These are phyloP conservation scores for Teratosphaeria zuluensis DNA, from an alignment of 2,329 filamentous ascomycete species.

Conservation along the genomic window DNA sequence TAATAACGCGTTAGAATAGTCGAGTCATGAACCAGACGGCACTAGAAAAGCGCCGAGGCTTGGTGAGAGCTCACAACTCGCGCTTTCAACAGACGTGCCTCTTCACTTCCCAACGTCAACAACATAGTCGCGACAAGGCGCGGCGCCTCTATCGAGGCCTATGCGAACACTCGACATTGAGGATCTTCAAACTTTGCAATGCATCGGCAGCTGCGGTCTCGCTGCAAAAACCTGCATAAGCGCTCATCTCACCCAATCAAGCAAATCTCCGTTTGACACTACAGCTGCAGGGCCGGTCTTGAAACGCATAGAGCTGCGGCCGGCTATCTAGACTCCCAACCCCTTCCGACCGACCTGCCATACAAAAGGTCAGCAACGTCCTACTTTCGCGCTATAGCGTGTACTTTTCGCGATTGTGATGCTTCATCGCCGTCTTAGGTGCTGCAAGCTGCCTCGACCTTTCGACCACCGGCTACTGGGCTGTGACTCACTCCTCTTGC, in stretches of 20 bases:
- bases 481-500: neutral
- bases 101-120: neutral
- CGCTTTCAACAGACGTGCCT: neutral
- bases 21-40: too few species aligned
- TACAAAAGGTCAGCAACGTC: slow-evolving; percentile 3
- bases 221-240: slow-evolving; percentile 7
- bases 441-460: neutral
- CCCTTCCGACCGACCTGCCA: slow-evolving; percentile 2
- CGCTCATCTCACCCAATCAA: slow-evolving; percentile 3
- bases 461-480: neutral
- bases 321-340: neutral
- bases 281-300: slow-evolving; percentile 5
- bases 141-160: neutral
- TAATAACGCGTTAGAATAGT: neutral
- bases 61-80: too few species aligned
- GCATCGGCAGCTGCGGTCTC: neutral
- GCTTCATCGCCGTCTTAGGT: slow-evolving; percentile 2
- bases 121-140: neutral
- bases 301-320: slow-evolving; percentile 4
- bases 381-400: slow-evolving; percentile 9
- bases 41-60: too few species aligned
- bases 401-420: slow-evolving; percentile 5
- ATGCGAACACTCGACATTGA: neutral
- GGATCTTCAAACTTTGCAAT: neutral
- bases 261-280: neutral